Conservation (phyloP, 75 land plant genomes). For the Sequoia sempervirens region DNA sequence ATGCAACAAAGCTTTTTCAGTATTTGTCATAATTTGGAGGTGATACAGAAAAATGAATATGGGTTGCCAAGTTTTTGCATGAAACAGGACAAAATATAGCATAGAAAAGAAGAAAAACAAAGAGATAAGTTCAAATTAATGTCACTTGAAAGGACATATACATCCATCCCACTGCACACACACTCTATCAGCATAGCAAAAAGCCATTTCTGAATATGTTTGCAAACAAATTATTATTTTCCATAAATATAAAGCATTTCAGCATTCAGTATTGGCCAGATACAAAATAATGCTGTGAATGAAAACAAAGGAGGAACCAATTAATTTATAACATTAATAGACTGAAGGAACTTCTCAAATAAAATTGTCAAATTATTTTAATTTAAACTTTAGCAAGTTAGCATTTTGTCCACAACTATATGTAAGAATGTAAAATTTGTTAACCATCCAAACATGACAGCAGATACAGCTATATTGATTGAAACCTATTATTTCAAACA, state of each 20-base stretch:
- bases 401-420: not conserved
- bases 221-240: not conserved
- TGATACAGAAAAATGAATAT: not conserved
- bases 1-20: not conserved
- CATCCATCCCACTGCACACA: too few species aligned
- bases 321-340: too few species aligned
- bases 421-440: not conserved
- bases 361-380: not conserved
- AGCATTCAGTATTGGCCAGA: not conserved
- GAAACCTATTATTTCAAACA: not conserved
- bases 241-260: not conserved
- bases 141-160: not conserved
- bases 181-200: not conserved
- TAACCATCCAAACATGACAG: not conserved
- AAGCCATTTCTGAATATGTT: not conserved
- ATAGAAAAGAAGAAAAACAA: not conserved
- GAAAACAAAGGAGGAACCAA: not conserved
- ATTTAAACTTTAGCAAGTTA: not conserved
- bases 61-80: not conserved
- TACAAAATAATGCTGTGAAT: not conserved
- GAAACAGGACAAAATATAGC: not conserved
- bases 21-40: not conserved
- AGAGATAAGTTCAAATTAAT: not conserved
- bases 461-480: not conserved
- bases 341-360: not conserved